Conservation (phyloP, 805 yeast genomes). For the Yamadazyma akitaensis region DNA sequence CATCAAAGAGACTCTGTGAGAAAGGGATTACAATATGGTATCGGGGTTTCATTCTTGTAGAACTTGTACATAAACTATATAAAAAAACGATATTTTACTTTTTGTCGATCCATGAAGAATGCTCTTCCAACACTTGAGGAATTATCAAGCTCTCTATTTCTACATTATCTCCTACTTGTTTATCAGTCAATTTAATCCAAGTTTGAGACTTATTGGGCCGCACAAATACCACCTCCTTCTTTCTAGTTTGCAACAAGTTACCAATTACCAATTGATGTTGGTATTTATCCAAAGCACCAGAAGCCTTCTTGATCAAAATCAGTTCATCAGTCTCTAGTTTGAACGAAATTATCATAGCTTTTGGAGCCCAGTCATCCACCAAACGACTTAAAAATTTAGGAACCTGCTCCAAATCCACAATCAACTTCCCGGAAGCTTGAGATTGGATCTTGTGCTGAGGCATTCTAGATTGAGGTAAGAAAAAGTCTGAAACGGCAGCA, state of each 20-base stretch:
- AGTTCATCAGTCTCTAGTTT: conserved; percentile 84
- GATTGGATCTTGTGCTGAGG: conserved; percentile 96
- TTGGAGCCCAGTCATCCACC: conserved; percentile 93
- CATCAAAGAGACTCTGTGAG: conserved; percentile 46
- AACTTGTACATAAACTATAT: conserved; percentile 1
- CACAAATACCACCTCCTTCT: conserved; percentile 84
- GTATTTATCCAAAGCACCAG: conserved; percentile 76
- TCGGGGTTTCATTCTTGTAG: conserved; percentile 56
- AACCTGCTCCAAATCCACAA: conserved; percentile 88
- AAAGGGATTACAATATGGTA: conserved; percentile 57
- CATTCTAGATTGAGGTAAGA: conserved; percentile 77
- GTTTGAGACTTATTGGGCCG: conserved; percentile 38
- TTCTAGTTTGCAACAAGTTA: conserved; percentile 83
- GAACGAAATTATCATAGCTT: conserved; percentile 91
- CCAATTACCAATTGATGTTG: conserved; percentile 95
- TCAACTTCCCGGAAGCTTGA: conserved; percentile 69
- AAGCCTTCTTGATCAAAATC: conserved; percentile 71
- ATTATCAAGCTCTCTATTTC: conserved; percentile 81
- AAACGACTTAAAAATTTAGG: conserved; percentile 88
- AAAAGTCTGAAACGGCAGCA: conserved; percentile 97
- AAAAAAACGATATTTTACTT: background rate
- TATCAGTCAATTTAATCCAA: conserved; percentile 52
- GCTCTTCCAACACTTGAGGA: conserved; percentile 69
- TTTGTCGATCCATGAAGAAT: conserved; percentile 56
- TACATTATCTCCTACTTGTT: conserved; percentile 35